phyloP scores from a whole-genome alignment of 2,329 filamentous ascomycete genomes.

The Macrophomina tecta region DNA sequence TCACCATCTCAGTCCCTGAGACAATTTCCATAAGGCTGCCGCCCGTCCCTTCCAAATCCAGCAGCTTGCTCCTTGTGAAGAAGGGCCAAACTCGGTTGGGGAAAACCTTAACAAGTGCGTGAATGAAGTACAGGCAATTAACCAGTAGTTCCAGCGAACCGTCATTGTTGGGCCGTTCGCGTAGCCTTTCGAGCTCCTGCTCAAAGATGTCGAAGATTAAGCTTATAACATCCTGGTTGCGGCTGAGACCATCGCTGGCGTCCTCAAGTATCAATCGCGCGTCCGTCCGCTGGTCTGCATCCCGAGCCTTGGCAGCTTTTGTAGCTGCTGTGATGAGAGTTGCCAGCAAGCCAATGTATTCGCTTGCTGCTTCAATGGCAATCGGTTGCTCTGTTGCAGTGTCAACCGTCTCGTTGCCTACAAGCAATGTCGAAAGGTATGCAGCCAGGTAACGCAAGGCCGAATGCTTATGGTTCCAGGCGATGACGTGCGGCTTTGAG shows the following conservation, averaged over 20 bases:
- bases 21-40: slow-evolving; percentile 80
- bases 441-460: slow-evolving; percentile 79
- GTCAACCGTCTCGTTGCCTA: slow-evolving; percentile 58
- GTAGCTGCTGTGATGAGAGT: slow-evolving; percentile 63
- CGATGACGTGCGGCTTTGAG: slow-evolving; percentile 73
- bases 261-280: slow-evolving; percentile 56
- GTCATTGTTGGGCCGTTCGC: slow-evolving; percentile 62
- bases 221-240: slow-evolving; percentile 75
- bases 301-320: slow-evolving; percentile 31
- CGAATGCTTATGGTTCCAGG: slow-evolving; percentile 79
- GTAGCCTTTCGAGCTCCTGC: slow-evolving; percentile 59
- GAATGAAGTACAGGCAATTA: slow-evolving; percentile 80
- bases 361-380: slow-evolving; percentile 68
- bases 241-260: slow-evolving; percentile 56
- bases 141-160: slow-evolving; percentile 71
- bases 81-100: slow-evolving; percentile 91
- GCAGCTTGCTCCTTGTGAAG: slow-evolving; percentile 77
- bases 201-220: slow-evolving; percentile 89
- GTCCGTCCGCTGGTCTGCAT: slow-evolving; percentile 35
- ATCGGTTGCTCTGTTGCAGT: slow-evolving; percentile 55
- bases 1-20: slow-evolving; percentile 79
- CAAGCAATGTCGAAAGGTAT: slow-evolving; percentile 64
- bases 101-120: slow-evolving; percentile 71
- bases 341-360: slow-evolving; percentile 76
- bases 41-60: slow-evolving; percentile 76